These are phyloP conservation scores for Triticum timopheevii DNA, from an alignment of 176 grass and related monocot species.

Conservation along the genomic window DNA sequence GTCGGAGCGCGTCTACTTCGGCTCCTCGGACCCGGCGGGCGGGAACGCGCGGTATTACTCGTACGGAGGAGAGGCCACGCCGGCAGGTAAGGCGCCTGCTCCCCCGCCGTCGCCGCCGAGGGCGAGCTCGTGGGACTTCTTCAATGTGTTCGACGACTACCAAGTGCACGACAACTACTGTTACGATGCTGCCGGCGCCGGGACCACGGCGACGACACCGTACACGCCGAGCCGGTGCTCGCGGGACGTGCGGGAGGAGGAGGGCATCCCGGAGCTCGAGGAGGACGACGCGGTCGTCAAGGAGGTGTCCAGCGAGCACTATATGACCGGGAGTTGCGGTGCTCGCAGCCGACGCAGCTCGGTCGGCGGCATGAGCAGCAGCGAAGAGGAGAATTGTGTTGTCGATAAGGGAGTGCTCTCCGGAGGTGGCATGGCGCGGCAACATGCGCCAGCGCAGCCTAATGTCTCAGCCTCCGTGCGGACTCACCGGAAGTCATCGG, in stretches of 20 bases:
- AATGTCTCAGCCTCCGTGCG: background rate
- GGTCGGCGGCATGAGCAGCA: conserved; percentile 32
- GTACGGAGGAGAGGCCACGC: conserved; percentile 24
- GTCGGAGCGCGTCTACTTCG: conserved; percentile 54
- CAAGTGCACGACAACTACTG: conserved; percentile 52
- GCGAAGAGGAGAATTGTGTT: background rate
- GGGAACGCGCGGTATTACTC: conserved; percentile 29
- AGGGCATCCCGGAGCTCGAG: conserved; percentile 94
- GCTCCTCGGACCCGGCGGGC: conserved; percentile 32
- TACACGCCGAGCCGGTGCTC: conserved; percentile 80
- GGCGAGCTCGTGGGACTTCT: conserved; percentile 78
- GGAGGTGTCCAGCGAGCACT: conserved; percentile 51
- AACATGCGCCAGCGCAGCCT: conserved; percentile 10
- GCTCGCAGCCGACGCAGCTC: conserved; percentile 37
- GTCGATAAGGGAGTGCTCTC: conserved; percentile 55
- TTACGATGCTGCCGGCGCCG: conserved; percentile 14
- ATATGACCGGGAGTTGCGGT: background rate
- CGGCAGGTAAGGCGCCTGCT: background rate
- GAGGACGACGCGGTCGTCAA: conserved; percentile 63
- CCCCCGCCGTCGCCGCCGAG: conserved; percentile 72
- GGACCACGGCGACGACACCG: background rate
- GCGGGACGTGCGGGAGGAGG: conserved; percentile 72
- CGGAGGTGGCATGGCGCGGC: conserved; percentile 8
- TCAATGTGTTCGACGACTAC: conserved; percentile 71
- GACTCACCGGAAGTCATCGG: background rate